Percentiles rank a stretch among this genome's conserved stretches.
Evolutionary conservation across 345 rosid species (phyloP).

Genomic region (Syzygium oleosum): DNA sequence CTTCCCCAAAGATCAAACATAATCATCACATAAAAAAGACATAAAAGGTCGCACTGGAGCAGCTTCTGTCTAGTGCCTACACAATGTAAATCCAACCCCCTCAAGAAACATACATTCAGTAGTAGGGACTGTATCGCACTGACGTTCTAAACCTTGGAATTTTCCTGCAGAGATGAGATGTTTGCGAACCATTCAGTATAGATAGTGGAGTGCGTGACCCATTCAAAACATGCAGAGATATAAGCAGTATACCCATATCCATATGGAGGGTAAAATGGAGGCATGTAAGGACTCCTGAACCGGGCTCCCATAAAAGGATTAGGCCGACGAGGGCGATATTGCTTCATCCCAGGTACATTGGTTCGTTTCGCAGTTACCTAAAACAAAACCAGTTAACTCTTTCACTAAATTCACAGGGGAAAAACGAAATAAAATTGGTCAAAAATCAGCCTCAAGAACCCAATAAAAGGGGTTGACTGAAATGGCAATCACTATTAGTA

Average conservation of each 20-base stretch:
- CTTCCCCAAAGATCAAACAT: not conserved
- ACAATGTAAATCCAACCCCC: not conserved
- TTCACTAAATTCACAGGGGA: not conserved
- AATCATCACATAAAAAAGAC: not conserved
- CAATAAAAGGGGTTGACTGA: not conserved
- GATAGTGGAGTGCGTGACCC: not conserved
- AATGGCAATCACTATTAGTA: not conserved
- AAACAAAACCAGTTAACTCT: not conserved
- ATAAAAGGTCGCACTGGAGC: not conserved
- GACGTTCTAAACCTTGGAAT: constrained; percentile 51
- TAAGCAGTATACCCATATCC: constrained; percentile 48
- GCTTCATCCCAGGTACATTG: constrained; percentile 78
- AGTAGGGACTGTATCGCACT: constrained; percentile 61
- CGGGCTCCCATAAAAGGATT: constrained; percentile 31
- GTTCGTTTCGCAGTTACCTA: constrained; percentile 63
- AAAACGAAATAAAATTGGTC: not conserved
- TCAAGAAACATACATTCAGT: constrained; percentile 8
- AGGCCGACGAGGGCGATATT: constrained; percentile 42
- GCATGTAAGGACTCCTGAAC: constrained; percentile 26
- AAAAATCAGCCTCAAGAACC: not conserved
- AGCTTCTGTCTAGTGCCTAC: not conserved
- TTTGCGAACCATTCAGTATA: not conserved
- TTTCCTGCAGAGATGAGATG: constrained; percentile 36
- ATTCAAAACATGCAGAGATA: not conserved
- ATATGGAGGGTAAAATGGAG: constrained; percentile 47